Evolutionary conservation across 306 rosid genomes (phyloP).

Genomic region (Styphnolobium japonicum): DNA sequence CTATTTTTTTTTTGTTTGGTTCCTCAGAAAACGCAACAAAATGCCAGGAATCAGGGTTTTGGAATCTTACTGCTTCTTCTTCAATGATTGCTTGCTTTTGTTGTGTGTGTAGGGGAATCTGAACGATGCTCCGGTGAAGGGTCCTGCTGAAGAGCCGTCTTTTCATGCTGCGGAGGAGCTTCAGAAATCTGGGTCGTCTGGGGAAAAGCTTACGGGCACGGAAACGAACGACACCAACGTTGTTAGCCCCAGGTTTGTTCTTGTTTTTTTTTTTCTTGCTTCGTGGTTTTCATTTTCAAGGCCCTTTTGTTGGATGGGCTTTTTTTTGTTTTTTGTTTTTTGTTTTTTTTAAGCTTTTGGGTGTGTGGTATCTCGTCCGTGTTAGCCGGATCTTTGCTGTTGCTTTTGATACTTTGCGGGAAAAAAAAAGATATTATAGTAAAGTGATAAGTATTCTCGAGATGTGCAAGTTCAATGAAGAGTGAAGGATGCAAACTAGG

Average conservation of each 20-base stretch:
- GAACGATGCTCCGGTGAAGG: slow-evolving; percentile 40
- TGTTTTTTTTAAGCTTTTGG: not conserved
- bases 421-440: not conserved
- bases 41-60: not conserved
- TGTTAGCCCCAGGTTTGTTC: slow-evolving; percentile 59
- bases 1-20: not conserved
- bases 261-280: not conserved
- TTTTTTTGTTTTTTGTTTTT: not conserved
- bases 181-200: slow-evolving; percentile 44
- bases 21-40: not conserved
- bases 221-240: slow-evolving; percentile 50
- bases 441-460: not conserved
- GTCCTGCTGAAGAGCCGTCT: slow-evolving; percentile 45
- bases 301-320: not conserved
- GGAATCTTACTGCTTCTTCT: not conserved
- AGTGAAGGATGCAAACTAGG: not conserved
- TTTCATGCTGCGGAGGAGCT: slow-evolving; percentile 41
- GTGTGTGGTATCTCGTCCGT: not conserved
- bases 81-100: not conserved
- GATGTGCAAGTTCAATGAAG: not conserved
- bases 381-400: not conserved
- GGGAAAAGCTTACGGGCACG: slow-evolving; percentile 42
- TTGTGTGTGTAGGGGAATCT: slow-evolving; percentile 37
- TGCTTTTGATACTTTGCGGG: not conserved
- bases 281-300: not conserved